Percentiles rank a stretch among this genome's conserved stretches.
Conservation (phyloP, 768 basidiomycete species). For the Leccinum obscurum region DNA sequence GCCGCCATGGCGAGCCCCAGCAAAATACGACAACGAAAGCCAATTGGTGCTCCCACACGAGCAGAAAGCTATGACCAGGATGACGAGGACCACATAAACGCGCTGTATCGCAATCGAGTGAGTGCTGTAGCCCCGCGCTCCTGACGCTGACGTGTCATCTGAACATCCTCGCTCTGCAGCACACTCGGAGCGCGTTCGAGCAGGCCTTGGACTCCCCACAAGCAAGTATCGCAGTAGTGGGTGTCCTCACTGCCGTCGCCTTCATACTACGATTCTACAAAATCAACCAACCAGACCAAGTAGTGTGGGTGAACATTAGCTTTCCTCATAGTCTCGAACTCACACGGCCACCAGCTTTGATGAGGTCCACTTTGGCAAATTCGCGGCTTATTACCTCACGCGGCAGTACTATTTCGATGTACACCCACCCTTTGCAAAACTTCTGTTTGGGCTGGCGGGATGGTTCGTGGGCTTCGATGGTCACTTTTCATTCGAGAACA, state of each 20-base stretch:
- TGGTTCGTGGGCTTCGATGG: conserved; percentile 98
- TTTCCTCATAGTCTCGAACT: conserved; percentile 4
- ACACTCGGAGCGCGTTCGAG: conserved; percentile 60
- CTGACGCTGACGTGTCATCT: conserved; percentile 13
- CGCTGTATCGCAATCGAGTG: conserved; percentile 51
- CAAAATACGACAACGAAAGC: conserved; percentile 34
- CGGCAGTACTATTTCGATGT: conserved; percentile 99
- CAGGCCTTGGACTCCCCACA: conserved; percentile 58
- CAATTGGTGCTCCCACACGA: conserved; percentile 15
- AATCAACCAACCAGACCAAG: conserved; percentile 92
- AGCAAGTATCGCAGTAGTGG: conserved; percentile 64
- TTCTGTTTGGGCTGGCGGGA: conserved; percentile 90
- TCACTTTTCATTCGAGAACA: conserved; percentile 89
- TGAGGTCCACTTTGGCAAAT: conserved; percentile 98
- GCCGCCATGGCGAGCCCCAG: conserved; percentile 34
- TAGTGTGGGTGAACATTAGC: conserved; percentile 63
- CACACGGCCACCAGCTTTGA: conserved; percentile 65
- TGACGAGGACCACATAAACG: conserved; percentile 54
- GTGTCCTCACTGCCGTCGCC: conserved; percentile 67
- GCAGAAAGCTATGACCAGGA: conserved; percentile 35
- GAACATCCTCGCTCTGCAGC: conserved; percentile 38
- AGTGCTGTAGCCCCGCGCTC: conserved; percentile 17
- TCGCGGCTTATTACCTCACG: conserved; percentile 90
- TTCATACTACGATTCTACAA: conserved; percentile 91
- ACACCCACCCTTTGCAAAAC: conserved; percentile 95